These are phyloP conservation scores for Cordyceps fumosorosea DNA, from an alignment of 2,329 filamentous ascomycete genomes.

Conservation along the genomic window DNA sequence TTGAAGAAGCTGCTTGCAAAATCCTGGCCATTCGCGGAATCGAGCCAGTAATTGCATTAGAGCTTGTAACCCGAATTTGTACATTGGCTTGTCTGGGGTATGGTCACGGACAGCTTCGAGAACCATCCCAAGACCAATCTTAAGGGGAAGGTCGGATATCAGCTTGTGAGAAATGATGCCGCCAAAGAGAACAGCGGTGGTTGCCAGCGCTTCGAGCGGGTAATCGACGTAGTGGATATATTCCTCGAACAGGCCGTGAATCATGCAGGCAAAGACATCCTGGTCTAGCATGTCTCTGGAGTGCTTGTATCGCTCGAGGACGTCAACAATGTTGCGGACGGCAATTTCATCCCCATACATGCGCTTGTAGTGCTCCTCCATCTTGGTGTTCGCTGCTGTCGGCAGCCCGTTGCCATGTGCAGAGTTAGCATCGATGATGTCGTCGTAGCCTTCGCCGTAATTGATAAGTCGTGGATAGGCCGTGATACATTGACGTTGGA, in stretches of 20 bases:
- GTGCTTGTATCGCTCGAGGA: slow-evolving; percentile 79
- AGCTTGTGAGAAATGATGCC: slow-evolving; percentile 93
- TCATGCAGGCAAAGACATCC: slow-evolving; percentile 97
- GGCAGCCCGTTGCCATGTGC: slow-evolving; percentile 76
- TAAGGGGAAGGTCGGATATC: slow-evolving; percentile 81
- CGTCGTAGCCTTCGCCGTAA: slow-evolving; percentile 86
- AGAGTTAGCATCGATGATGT: slow-evolving; percentile 82
- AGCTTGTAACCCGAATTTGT: slow-evolving; percentile 94
- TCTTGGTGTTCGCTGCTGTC: slow-evolving; percentile 72
- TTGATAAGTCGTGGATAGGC: slow-evolving; percentile 94
- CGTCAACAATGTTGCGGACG: slow-evolving; percentile 76
- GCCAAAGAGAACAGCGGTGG: slow-evolving; percentile 92
- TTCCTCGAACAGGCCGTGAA: slow-evolving; percentile 94
- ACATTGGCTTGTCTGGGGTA: slow-evolving; percentile 80
- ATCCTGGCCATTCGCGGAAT: slow-evolving; percentile 89
- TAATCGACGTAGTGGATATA: slow-evolving; percentile 95
- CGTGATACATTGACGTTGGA: slow-evolving; percentile 84
- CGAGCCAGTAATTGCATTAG: slow-evolving; percentile 80
- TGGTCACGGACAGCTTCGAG: slow-evolving; percentile 91
- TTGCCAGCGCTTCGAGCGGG: slow-evolving; percentile 89
- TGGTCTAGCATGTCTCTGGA: slow-evolving; percentile 80
- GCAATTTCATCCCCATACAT: slow-evolving; percentile 94
- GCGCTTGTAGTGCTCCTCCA: slow-evolving; percentile 96
- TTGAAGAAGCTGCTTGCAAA: slow-evolving; percentile 77
- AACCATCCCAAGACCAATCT: slow-evolving; percentile 95